phyloP scores from a whole-genome alignment of 2,329 filamentous ascomycete species.

The Phaeosphaeria sp. region DNA sequence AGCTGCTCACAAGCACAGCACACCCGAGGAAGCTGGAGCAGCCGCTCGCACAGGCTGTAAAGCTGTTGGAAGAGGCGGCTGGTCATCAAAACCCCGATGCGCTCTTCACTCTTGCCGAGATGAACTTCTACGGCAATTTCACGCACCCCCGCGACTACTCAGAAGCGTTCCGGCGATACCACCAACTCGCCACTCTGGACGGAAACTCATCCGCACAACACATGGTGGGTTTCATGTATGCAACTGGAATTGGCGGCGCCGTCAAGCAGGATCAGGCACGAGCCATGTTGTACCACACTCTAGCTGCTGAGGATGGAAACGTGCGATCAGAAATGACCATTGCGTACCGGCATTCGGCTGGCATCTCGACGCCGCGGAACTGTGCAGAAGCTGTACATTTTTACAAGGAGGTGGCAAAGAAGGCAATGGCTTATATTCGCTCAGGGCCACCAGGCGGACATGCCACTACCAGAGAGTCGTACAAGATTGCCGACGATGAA shows the following conservation, averaged over 20 bases:
- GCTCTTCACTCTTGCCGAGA: conserved; percentile 85
- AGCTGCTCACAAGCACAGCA: conserved; percentile 48
- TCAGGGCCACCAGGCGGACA: conserved; percentile 90
- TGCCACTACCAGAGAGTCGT: conserved; percentile 76
- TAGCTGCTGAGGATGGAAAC: conserved; percentile 84
- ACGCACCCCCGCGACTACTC: conserved; percentile 83
- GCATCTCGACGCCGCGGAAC: conserved; percentile 83
- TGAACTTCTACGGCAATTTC: conserved; percentile 97
- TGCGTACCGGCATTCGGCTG: conserved; percentile 82
- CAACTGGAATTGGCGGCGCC: conserved; percentile 83
- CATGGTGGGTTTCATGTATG: conserved; percentile 95
- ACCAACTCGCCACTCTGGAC: conserved; percentile 73
- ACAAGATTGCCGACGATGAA: conserved; percentile 85
- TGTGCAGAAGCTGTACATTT: conserved; percentile 86
- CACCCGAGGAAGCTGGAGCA: conserved; percentile 55
- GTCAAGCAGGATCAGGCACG: conserved; percentile 88
- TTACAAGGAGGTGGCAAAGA: conserved; percentile 93
- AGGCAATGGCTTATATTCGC: conserved; percentile 85
- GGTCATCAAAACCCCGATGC: conserved; percentile 74
- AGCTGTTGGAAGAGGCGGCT: conserved; percentile 65
- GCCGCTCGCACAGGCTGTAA: conserved; percentile 63
- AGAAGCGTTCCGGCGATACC: conserved; percentile 81
- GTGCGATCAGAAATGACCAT: conserved; percentile 92
- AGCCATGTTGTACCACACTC: conserved; percentile 91
- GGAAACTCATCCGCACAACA: conserved; percentile 94